phyloP scores from a whole-genome alignment of 345 rosid species.

The Sisymbrium irio region DNA sequence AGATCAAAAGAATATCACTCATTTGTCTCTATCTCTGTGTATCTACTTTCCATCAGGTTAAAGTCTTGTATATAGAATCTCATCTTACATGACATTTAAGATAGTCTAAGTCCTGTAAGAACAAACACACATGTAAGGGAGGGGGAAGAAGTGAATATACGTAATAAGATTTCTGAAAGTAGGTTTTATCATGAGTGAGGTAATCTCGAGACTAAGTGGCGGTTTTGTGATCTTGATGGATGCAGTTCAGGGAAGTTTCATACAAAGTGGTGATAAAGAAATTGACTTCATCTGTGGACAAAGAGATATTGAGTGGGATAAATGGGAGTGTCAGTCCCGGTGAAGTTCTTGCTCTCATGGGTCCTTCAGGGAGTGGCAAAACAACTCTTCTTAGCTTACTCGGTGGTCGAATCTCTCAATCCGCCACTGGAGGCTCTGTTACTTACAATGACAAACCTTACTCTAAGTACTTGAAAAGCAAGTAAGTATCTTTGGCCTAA shows the following conservation, averaged over 20 bases:
- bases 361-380: conserved; percentile 99
- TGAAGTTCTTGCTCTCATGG: conserved; percentile 96
- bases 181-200: background rate
- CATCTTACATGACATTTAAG: conserved; percentile 44
- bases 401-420: conserved; percentile 61
- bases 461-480: conserved; percentile 85
- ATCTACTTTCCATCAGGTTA: conserved; percentile 47
- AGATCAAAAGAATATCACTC: conserved; percentile 22
- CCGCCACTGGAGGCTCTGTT: conserved; percentile 58
- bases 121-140: background rate
- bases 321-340: conserved; percentile 80
- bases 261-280: conserved; percentile 79
- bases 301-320: conserved; percentile 75
- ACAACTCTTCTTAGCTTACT: conserved; percentile 81
- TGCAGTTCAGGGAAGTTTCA: conserved; percentile 77
- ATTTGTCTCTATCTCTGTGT: conserved; percentile 10
- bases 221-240: background rate
- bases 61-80: conserved; percentile 66
- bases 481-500: conserved; percentile 34
- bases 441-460: conserved; percentile 79
- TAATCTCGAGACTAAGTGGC: conserved; percentile 5
- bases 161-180: background rate
- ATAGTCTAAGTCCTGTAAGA: conserved; percentile 3
- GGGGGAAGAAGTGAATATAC: background rate
- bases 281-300: conserved; percentile 52